Evolutionary conservation across 1,284 basidiomycete genomes (phyloP), one percentile per base, ranked within the genome.

Genomic region (Cryptococcus sp.): DNA sequence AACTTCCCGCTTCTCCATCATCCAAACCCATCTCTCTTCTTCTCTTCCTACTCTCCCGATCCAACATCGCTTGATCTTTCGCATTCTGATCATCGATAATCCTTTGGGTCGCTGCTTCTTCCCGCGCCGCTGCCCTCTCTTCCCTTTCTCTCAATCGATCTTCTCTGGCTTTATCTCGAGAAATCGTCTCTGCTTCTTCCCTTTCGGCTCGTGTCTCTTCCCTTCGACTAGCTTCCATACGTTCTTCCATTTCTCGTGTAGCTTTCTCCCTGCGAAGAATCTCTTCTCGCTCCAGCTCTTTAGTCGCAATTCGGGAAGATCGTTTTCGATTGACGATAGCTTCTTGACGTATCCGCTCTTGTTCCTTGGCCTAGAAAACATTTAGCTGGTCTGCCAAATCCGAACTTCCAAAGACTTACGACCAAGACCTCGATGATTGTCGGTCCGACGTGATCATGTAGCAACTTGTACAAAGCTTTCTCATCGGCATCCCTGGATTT

Each of bases 261-360:
- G 77, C 78, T 2, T 64, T 58, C 46, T 75, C 73, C n/a, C 71
- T 71, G 5, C 76, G 66, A 4, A 73, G 55, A 5, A 65, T 60
- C 55, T 79, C 80, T 48, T 80, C 80, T n/a, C 68, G 64, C 58
- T 80, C 79, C 4, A 79, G 72, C 62, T 82, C 81, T 33, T 76
- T 72, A 46, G 76, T 72, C 0, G 79, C 79, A 50, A 82, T 78
- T 15, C 80, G 78, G 15, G 77, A 78, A 30, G 80, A 80, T 31
- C 80, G 76, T 65, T 82, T 81, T 11, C 80, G 76, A 56, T 78
- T 78, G 56, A 74, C 71, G 50, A 80, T 64, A 1, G 77, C 77
- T 37, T 75, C 70, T 56, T 81, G 77, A 51, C 78, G 67, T 11
- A 76, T 65, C 0, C 69, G 62, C 62, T 78, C 71, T 57, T 72